Evolutionary conservation across 2,329 filamentous ascomycete species (phyloP), one percentile per base, ranked within the genome.

Genomic region (Thermoascus crustaceus): DNA sequence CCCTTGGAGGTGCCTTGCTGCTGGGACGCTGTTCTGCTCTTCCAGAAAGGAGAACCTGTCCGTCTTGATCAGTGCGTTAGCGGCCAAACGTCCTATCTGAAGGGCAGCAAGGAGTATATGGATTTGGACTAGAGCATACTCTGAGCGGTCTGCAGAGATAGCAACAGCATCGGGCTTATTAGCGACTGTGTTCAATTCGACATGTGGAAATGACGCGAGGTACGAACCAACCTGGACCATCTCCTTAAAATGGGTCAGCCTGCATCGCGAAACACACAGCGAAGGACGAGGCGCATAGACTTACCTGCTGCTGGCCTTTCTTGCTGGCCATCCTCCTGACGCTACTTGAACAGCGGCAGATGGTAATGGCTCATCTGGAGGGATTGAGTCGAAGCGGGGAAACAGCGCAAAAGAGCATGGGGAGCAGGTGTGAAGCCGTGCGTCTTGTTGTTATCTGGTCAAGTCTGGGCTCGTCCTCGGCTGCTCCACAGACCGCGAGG

Each of bases 211-310:
- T 38, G 39, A 41, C 39, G 40, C 46, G 54, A 54, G 49, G 53
- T 53, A 82, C 80, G 74, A 81, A 96, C 91, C 89, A 72, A 98
- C 88, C 82, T 98, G 89, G 52, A 95, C 85, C 91, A 98, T 98
- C 75, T 98, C 91, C 86, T 96, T 37, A n/a, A 5, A 17, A 33
- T 35, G 30, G 33, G 18, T 37, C 22, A 49, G 45, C 31, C 23
- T 13, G 31, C 19, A 23, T 20, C n/a, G n/a, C n/a, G 20, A 26
- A 31, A 33, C n/a, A 27, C 26, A 33, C 20, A 27, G 30, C 2
- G 14, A 31, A 21, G 7, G 16, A 16, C n/a, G 42, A 29, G 16
- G 32, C 23, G 8, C 21, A 31, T n/a, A 34, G 24, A 61, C 72
- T 57, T 67, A 86, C 82, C 76, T 84, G 80, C 57, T 80, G 76